Conservation (phyloP, 2,329 filamentous ascomycete species). For the Exserohilum turcica region DNA sequence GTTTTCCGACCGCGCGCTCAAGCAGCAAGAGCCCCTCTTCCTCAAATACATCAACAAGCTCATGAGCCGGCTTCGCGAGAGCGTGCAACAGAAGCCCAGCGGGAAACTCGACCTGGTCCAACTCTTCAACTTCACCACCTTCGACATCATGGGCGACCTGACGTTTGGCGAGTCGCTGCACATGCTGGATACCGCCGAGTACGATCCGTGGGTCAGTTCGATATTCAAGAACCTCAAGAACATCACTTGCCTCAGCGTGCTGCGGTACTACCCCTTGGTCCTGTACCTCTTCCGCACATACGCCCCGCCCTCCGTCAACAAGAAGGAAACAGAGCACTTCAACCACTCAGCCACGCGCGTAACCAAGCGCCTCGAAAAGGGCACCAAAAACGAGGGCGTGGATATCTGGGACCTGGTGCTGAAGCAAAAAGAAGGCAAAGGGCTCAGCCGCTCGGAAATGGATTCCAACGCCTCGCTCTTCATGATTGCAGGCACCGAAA, state of each 20-base stretch:
- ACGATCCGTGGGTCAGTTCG: constrained; percentile 23
- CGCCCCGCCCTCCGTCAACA: constrained; percentile 10
- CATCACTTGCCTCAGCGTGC: constrained; percentile 5
- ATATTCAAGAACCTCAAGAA: constrained; percentile 36
- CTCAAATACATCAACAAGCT: constrained; percentile 50
- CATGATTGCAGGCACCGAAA: constrained; percentile 54
- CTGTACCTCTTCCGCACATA: constrained; percentile 10
- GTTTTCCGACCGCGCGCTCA: constrained; percentile 51
- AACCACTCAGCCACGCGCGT: constrained; percentile 31
- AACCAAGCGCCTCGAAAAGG: constrained; percentile 37
- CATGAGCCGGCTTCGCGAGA: constrained; percentile 44
- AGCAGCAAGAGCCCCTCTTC: constrained; percentile 50
- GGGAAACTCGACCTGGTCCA: constrained; percentile 42
- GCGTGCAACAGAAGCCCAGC: constrained; percentile 31
- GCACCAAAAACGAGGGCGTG: constrained; percentile 25
- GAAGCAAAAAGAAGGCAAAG: constrained; percentile 37
- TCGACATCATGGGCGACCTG: constrained; percentile 43
- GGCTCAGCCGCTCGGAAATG: constrained; percentile 44
- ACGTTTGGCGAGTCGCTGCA: constrained; percentile 40
- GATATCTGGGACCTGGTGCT: constrained; percentile 52
- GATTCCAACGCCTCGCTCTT: constrained; percentile 45
- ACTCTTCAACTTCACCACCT: constrained; percentile 43
- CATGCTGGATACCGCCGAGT: constrained; percentile 36
- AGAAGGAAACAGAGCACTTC: constrained; percentile 25
- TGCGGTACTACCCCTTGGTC: constrained; percentile 17